Evolutionary conservation across 345 rosid genomes (phyloP).

Genomic region (Gossypium thurberi): DNA sequence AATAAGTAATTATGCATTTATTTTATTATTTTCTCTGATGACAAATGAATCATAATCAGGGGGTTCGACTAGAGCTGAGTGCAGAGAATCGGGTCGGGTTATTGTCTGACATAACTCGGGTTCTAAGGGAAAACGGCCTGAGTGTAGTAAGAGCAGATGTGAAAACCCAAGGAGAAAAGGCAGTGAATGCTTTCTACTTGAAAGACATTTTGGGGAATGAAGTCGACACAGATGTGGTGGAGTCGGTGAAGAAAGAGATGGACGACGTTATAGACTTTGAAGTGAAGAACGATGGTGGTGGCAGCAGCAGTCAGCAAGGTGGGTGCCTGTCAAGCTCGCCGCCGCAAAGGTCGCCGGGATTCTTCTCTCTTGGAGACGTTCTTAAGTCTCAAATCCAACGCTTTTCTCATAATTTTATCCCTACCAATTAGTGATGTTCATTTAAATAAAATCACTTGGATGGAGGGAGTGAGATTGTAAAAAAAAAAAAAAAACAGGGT

Average conservation of each 20-base stretch:
- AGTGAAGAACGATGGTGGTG: conserved; percentile 26
- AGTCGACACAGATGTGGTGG: conserved; percentile 53
- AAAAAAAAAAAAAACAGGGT: not conserved
- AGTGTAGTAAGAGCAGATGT: conserved; percentile 59
- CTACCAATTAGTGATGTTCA: conserved; percentile 24
- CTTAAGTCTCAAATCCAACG: conserved; percentile 43
- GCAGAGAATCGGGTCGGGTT: conserved; percentile 58
- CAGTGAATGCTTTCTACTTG: conserved; percentile 50
- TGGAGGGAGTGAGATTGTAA: not conserved
- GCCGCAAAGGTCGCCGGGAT: not conserved
- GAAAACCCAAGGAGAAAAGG: conserved; percentile 54
- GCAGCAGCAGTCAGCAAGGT: not conserved
- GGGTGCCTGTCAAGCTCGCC: not conserved
- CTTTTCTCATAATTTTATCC: conserved; percentile 41
- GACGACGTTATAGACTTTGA: conserved; percentile 49
- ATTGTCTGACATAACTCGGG: conserved; percentile 58
- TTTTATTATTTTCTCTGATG: not conserved
- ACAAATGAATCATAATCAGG: conserved; percentile 29
- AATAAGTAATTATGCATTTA: too few species aligned
- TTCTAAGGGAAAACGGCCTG: conserved; percentile 62
- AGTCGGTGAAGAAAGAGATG: conserved; percentile 60
- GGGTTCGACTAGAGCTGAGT: conserved; percentile 46
- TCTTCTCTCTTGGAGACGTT: conserved; percentile 41
- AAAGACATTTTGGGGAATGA: conserved; percentile 46
- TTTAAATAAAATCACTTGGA: not conserved